phyloP scores from a whole-genome alignment of 345 rosid species.

The Aquilaria sinensis region DNA sequence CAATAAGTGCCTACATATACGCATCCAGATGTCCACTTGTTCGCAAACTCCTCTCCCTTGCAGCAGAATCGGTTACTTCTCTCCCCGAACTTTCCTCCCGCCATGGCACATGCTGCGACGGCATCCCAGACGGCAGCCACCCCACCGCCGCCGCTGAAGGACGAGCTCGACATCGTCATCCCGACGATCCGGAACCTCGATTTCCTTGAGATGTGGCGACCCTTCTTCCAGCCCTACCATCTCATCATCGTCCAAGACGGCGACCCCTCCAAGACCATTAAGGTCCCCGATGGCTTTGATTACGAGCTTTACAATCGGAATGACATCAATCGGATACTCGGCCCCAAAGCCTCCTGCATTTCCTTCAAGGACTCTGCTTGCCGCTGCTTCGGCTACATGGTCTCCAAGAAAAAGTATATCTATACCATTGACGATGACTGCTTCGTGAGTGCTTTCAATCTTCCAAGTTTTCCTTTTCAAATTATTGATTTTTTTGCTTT shows the following conservation, averaged over 20 bases:
- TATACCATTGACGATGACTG: constrained; percentile 97
- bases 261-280: constrained; percentile 75
- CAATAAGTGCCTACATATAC: constrained; percentile 1
- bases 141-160: constrained; percentile 47
- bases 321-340: constrained; percentile 77
- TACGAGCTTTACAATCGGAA: constrained; percentile 92
- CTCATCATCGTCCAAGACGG: constrained; percentile 96
- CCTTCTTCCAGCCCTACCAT: constrained; percentile 90
- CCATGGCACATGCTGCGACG: constrained; percentile 51
- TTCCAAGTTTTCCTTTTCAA: background rate
- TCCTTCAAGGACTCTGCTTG: constrained; percentile 98
- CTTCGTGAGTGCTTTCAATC: constrained; percentile 48
- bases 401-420: constrained; percentile 96
- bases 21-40: background rate
- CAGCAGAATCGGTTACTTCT: background rate
- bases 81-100: background rate
- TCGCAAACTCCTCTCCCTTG: background rate
- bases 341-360: constrained; percentile 93
- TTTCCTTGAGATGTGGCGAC: constrained; percentile 98
- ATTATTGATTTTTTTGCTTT: background rate
- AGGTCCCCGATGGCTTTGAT: constrained; percentile 86
- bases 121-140: constrained; percentile 31
- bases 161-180: constrained; percentile 90
- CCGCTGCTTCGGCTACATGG: constrained; percentile 96
- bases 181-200: constrained; percentile 94